phyloP scores from a whole-genome alignment of 768 basidiomycete genomes.

The Galerina sulciceps region DNA sequence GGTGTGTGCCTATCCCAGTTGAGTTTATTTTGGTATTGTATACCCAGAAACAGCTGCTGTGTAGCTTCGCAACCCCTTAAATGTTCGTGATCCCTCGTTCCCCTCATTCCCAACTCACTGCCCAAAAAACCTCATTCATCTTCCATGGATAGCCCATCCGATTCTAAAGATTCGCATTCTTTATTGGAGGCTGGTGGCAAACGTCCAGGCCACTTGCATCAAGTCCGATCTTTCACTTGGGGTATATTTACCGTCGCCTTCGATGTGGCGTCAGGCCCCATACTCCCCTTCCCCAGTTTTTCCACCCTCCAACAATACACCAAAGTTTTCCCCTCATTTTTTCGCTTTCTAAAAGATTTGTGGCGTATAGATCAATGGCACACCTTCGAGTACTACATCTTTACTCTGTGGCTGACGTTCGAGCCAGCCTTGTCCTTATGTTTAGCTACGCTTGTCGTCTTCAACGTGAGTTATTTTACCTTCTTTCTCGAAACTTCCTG shows the following conservation, averaged over 20 bases:
- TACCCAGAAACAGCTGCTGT: too few species aligned
- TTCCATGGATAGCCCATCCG: too few species aligned
- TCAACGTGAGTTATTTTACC: slow-evolving; percentile 27
- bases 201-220: neutral
- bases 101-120: too few species aligned
- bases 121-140: too few species aligned
- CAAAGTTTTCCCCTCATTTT: slow-evolving; percentile 8
- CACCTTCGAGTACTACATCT: slow-evolving; percentile 29
- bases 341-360: slow-evolving; percentile 27
- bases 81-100: too few species aligned
- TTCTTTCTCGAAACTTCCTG: neutral
- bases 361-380: slow-evolving; percentile 23
- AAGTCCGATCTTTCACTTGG: slow-evolving; percentile 28
- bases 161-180: too few species aligned
- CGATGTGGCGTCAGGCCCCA: slow-evolving; percentile 16
- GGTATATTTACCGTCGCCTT: slow-evolving; percentile 41
- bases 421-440: slow-evolving; percentile 39
- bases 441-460: slow-evolving; percentile 34
- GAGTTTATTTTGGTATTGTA: too few species aligned
- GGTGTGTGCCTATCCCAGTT: too few species aligned
- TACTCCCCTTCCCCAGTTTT: neutral
- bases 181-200: too few species aligned
- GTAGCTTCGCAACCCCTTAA: too few species aligned
- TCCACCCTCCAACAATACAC: neutral
- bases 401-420: slow-evolving; percentile 31